Evolutionary conservation across 345 rosid species (phyloP).

Genomic region (Dipteronia sinensis): DNA sequence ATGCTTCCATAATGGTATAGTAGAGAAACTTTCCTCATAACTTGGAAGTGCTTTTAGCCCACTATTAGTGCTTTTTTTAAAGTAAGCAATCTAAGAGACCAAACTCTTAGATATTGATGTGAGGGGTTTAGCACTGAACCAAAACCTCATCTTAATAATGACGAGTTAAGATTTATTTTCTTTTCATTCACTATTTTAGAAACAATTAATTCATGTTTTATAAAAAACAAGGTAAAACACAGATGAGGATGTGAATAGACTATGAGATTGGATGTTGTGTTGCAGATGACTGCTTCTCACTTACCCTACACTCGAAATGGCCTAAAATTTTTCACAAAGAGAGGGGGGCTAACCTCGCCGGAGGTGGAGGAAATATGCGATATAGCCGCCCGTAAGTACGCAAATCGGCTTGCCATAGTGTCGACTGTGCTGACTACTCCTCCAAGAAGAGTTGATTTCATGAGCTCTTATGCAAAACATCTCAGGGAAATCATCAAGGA

Average conservation of each 20-base stretch:
- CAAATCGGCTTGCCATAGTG: constrained; percentile 63
- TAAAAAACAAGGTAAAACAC: neutral
- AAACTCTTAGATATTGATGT: no score
- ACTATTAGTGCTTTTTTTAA: neutral
- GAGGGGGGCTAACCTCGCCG: constrained; percentile 79
- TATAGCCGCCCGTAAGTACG: constrained; percentile 71
- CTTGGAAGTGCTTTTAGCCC: neutral
- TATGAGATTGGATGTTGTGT: neutral
- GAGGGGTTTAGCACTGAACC: no score
- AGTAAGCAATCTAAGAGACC: no score
- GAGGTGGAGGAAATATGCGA: constrained; percentile 87
- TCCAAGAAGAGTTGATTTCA: constrained; percentile 65
- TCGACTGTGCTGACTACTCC: constrained; percentile 50
- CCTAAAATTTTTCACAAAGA: constrained; percentile 82
- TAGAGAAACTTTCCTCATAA: neutral
- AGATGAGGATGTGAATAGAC: neutral
- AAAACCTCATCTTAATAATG: no score
- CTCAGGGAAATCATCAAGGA: constrained; percentile 70
- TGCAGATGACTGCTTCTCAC: constrained; percentile 95
- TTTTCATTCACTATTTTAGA: neutral
- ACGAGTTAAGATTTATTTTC: no score
- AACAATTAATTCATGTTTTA: neutral
- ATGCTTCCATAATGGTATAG: constrained; percentile 90
- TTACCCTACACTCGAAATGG: constrained; percentile 92
- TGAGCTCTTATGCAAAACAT: constrained; percentile 73